Base-by-base conservation (phyloP, 2,329 filamentous ascomycete genomes). In the Polychaeton citri region DNA sequence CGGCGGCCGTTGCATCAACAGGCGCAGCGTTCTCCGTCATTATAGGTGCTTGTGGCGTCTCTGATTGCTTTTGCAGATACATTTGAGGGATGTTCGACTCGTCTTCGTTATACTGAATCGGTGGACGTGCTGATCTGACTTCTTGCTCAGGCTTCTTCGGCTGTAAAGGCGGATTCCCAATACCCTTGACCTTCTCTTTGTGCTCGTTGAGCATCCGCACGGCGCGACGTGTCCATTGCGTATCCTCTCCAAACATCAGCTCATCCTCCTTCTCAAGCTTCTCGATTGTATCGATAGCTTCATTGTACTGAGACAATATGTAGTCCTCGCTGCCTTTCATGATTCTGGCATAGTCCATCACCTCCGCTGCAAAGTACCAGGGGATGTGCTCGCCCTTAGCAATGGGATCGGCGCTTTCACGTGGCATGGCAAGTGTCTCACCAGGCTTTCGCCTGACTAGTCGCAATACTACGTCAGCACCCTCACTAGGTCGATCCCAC, bases 291-390 rank as follows among this genome's bases (percentile, higher is more conserved):
- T 72, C 64, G 21, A 94, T 77, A 54, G 96, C 88, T 24, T 73
- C 64, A 43, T 92, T 76, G 48, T 79, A 88, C 53, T 96, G 82
- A 36, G 75, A 68, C 9, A 66, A 55, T 79, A 98, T 88, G 54
- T 98, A 98, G 21, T 81, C 77, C 49, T 81, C 76, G 4, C 84
- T 88, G 5, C 87, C 90, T 55, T 88, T 93, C 83, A 98, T 94
- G 37, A 96, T 80, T 26, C 87, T 76, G 12, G 87, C 85, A 58
- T 95, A 98, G 55, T 98, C 90, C 54, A 92, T 72, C 21, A 94
- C 86, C 50, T 94, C 92, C 7, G 85, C 86, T 5, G 84, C 85
- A 60, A 90, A 86, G 57, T 92, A 85, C 90, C 90, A 98, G 0
- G 90, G 90, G 21, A 96, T 75, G 50, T 87, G 81, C 34, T 88